Base-by-base conservation (phyloP, 495 filamentous ascomycete species). In the Mytilinidion resinicola region DNA sequence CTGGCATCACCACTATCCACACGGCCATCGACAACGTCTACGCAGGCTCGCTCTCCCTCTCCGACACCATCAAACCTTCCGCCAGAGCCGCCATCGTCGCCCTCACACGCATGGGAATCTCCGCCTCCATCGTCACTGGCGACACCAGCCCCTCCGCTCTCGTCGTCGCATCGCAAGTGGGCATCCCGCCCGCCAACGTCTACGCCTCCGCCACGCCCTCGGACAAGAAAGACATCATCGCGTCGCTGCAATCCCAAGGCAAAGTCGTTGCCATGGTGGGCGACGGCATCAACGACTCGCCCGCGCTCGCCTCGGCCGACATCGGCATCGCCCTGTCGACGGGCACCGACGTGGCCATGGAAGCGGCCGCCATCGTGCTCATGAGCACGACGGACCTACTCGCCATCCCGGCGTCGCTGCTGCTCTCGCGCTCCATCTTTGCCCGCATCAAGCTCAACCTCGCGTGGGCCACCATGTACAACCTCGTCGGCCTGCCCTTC, bases 201-300 rank as follows among this genome's bases (percentile, higher is more conserved):
- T 84, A 85, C 68, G 90, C 93, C 37, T 86, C 86, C 14, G 86
- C 90, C 35, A 88, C 88, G 7, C 93, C 93, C 1, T 85, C 88
- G 42, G 84, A 93, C 62, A 99, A 99, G 61, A 89, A 90, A 60
- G 74, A 77, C 25, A 95, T 97, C 66, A 82, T 99, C 70, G 80
- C 82, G 15, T 70, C 82, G 44, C 79, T 96, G 37, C 88, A 96
- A 73, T 76, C 75, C 0, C 56, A 55, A 30, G 90, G 90, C 58
- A 80, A 86, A 44, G 76, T 85, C 51, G 88, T 99, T 20, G 93
- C 90, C 63, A 97, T 99, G 93, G 93, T 97, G 20, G 93, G 93
- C 52, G 93, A 99, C 69, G 93, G 93, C 38, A 96, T 99, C 79
- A 99, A 99, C 71, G 93, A 99, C 77, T 96, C 92, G 0, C 93